Base-by-base conservation (phyloP, 2,329 filamentous ascomycete species). In the Monosporascus sp. region DNA sequence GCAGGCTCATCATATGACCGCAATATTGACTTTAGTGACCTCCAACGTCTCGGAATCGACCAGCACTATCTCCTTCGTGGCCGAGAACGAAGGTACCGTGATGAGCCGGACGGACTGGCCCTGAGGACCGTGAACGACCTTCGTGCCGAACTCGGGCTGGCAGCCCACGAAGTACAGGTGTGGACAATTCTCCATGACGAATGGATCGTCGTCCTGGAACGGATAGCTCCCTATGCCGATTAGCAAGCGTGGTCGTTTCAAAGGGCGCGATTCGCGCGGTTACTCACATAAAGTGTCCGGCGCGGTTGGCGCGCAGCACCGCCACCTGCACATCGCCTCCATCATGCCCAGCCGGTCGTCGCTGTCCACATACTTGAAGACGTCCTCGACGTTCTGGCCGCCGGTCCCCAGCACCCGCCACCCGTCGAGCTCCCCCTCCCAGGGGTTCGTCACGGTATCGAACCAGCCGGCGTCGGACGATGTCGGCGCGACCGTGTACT, bases 241-340 rank as follows among this genome's bases (percentile, higher is more conserved):
- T 37, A 39, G 27, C 17, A 36, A 38, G 14, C 7, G 22, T 3
- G 18, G 5, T 7, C 11, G 27, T 25, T 18, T 44, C 15, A 46
- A 24, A 22, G 18, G 18, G 22, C 8, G n/a, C 18, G n/a, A 17
- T 24, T 8, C 4, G 22, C 37, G 15, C 11, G 22, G 39, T 20
- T 53, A 76, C 88, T 77, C 78, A 93, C 91, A 96, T 44, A 99
- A 69, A 0, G 95, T 99, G 71, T 99, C 95, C 0, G 95, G 94
- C 1, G 94, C 94, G 0, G 94, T 99, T 1, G 94, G 94, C 5
- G 94, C 94, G 60, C 85, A 85, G 66, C 90, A 89, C 57, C 94
- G 82, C 94, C 94, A 99, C 54, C 91, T 81, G 60, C 96, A 85
- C 83, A 96, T 94, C 53, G 87, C 86, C 71, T 97, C 94, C 88